Evolutionary conservation across 768 basidiomycete species (phyloP), one percentile per base, ranked within the genome.

Genomic region (Leccinum uliginosum): DNA sequence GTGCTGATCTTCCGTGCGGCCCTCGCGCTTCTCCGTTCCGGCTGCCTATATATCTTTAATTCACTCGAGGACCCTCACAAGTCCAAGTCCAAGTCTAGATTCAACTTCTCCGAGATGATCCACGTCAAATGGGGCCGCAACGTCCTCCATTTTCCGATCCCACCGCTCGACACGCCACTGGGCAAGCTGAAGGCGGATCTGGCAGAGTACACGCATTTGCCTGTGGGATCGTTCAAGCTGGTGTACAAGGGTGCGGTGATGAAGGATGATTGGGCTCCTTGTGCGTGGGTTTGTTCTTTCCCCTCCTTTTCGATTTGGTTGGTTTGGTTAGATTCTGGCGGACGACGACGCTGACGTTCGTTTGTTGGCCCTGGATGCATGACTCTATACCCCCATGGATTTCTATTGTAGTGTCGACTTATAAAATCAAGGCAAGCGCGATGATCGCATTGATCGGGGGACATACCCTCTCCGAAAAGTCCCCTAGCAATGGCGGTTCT

Each of bases 161-260:
- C 90, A 8, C 73, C 80, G 0, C 82, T 78, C 19, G 66, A 79
- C 51, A 82, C 88, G 0, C 80, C 80, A 12, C 80, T 94, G 48
- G 75, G 76, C 24, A 72, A 73, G 8, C 71, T 95, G 51, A 80
- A 89, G 38, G 62, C 76, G 4, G 76, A 80, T 21, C 75, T 97
- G 51, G 86, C 91, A 14, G 79, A 85, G 6, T 83, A 87, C 65
- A 94, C 91, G 3, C 85, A 85, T 53, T 79, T 98, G 12, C 82
- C 87, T 0, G 70, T 73, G 27, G 65, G 80, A 61, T 80, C 82
- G 27, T 91, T 97, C 80, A 92, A 93, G 70, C 81, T 98, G 66
- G 84, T 98, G 60, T 86, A 89, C 74, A 83, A 88, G 47, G 96
- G 96, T 38, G 93, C 91, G 2, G 82, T 97, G 71, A 88, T 98